A percentile compares a stretch with the other conserved stretches of the same genome.
These are phyloP conservation scores for Leccinum uliginosum DNA, from an alignment of 768 basidiomycete species.

Conservation along the genomic window DNA sequence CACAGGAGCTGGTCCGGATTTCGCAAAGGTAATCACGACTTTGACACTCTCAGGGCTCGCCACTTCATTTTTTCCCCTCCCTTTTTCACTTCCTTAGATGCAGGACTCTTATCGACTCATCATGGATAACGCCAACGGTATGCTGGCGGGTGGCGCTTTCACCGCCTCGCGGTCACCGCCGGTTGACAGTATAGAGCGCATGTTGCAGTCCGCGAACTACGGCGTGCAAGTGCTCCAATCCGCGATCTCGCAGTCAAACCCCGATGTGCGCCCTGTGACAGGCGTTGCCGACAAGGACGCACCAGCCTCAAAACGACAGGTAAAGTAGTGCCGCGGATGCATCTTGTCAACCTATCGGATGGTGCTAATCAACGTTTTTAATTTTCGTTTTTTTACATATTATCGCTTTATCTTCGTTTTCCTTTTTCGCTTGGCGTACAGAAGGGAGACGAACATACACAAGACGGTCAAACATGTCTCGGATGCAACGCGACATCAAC, in stretches of 20 bases:
- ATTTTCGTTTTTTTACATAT: constrained; percentile 5
- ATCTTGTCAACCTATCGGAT: constrained; percentile 21
- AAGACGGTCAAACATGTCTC: constrained; percentile 70
- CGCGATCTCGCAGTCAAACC: constrained; percentile 22
- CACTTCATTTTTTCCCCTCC: neutral
- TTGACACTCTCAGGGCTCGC: neutral
- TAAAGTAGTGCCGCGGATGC: constrained; percentile 27
- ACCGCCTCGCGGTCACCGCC: constrained; percentile 23
- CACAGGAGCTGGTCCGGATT: constrained; percentile 35
- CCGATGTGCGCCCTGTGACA: constrained; percentile 24
- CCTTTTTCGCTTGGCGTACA: constrained; percentile 10
- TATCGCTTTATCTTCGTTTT: neutral
- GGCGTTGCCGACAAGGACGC: constrained; percentile 28
- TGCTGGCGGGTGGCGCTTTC: constrained; percentile 23
- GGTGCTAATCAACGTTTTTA: constrained; percentile 25
- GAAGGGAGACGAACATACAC: constrained; percentile 40
- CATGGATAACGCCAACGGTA: constrained; percentile 35
- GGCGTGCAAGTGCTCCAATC: constrained; percentile 34
- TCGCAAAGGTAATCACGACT: constrained; percentile 34
- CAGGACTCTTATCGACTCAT: constrained; percentile 42
- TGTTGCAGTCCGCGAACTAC: constrained; percentile 41
- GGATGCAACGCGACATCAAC: constrained; percentile 83
- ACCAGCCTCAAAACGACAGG: constrained; percentile 32
- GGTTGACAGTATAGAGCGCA: constrained; percentile 38
- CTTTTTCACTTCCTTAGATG: constrained; percentile 26